Conservation (phyloP, 805 yeast genomes). For the Ogataea sp. region DNA sequence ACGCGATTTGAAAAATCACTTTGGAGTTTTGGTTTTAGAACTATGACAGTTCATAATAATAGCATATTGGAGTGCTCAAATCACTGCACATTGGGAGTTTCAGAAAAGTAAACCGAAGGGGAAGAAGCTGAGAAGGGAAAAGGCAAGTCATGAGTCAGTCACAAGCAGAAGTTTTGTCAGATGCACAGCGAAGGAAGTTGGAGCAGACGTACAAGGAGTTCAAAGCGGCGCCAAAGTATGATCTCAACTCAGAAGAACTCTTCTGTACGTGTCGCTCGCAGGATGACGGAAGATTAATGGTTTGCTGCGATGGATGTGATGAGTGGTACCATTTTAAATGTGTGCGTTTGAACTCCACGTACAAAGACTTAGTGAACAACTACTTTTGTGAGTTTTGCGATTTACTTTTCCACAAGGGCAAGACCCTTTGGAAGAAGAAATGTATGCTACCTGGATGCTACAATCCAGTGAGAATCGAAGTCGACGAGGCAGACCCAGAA, state of each 20-base stretch:
- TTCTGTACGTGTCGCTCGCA: slow-evolving; percentile 74
- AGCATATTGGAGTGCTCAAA: too few species aligned
- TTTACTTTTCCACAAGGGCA: slow-evolving; percentile 34
- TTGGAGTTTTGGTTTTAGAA: too few species aligned
- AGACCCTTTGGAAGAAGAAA: slow-evolving; percentile 65
- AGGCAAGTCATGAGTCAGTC: background rate
- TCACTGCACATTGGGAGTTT: too few species aligned
- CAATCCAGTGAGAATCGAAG: slow-evolving; percentile 34
- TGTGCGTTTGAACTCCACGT: slow-evolving; percentile 45
- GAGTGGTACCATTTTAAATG: slow-evolving; percentile 91
- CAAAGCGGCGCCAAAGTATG: slow-evolving; percentile 28
- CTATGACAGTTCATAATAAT: too few species aligned
- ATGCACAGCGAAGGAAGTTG: slow-evolving; percentile 8
- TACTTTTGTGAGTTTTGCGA: slow-evolving; percentile 73
- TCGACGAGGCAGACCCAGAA: slow-evolving; percentile 2
- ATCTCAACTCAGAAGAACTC: slow-evolving; percentile 50
- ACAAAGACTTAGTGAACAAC: slow-evolving; percentile 48
- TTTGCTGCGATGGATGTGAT: slow-evolving; percentile 92
- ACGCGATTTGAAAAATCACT: too few species aligned
- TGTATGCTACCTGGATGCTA: slow-evolving; percentile 58
- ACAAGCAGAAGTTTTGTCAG: background rate
- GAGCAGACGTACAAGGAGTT: slow-evolving; percentile 22
- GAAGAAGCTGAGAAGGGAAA: background rate
- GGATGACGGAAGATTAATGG: slow-evolving; percentile 78
- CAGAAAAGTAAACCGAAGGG: background rate